A percentile compares a stretch with the other conserved stretches of the same genome.
Conservation (phyloP, 495 filamentous ascomycete species). For the Neurospora sp. region DNA sequence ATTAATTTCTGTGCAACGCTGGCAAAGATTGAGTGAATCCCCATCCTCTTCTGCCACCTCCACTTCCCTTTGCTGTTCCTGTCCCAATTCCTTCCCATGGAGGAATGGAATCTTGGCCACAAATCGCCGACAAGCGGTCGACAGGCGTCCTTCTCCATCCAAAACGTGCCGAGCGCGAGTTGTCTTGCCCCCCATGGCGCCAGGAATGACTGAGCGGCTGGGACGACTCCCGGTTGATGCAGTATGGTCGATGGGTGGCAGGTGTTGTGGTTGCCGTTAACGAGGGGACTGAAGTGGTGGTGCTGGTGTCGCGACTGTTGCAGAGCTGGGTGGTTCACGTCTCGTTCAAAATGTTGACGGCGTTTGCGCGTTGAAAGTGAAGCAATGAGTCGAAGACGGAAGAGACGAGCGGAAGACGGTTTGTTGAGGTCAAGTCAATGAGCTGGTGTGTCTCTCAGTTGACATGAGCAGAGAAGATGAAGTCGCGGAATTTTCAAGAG, state of each 20-base stretch:
- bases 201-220: neutral
- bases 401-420: too few species aligned
- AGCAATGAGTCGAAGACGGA: too few species aligned
- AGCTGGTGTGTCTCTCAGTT: too few species aligned
- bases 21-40: neutral
- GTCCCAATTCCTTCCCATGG: neutral
- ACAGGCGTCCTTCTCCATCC: neutral
- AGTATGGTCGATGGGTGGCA: neutral
- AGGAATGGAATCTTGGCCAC: neutral
- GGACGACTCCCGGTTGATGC: neutral
- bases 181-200: neutral
- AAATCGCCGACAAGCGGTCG: rapidly evolving
- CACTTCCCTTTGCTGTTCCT: too few species aligned
- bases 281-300: neutral
- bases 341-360: too few species aligned
- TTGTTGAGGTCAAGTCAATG: rapidly evolving
- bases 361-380: too few species aligned
- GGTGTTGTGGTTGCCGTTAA: rapidly evolving
- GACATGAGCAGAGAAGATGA: too few species aligned
- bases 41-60: neutral
- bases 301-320: neutral
- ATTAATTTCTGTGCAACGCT: neutral
- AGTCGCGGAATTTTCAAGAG: too few species aligned
- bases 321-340: neutral
- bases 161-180: rapidly evolving